phyloP scores from a whole-genome alignment of 2,329 filamentous ascomycete genomes.

The Colletotrichum sansevieriae region DNA sequence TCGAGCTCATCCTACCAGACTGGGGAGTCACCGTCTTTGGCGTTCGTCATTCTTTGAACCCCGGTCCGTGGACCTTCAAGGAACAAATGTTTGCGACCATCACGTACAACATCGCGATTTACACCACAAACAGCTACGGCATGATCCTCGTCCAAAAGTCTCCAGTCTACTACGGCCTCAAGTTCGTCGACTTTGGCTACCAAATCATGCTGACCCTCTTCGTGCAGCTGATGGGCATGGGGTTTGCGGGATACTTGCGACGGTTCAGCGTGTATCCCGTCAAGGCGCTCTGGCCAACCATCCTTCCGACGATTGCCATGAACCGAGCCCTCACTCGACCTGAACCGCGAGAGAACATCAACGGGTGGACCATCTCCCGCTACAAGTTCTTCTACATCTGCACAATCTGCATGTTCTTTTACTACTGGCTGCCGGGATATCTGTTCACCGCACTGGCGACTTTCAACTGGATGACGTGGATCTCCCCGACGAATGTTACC shows the following conservation, averaged over 20 bases:
- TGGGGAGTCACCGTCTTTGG: slow-evolving; percentile 57
- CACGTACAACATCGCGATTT: slow-evolving; percentile 53
- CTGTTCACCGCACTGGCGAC: slow-evolving; percentile 58
- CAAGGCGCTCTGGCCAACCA: slow-evolving; percentile 51
- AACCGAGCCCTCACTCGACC: slow-evolving; percentile 51
- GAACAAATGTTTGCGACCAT: slow-evolving; percentile 59
- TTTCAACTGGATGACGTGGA: slow-evolving; percentile 66
- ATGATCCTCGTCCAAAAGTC: slow-evolving; percentile 52
- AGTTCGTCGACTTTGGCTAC: slow-evolving; percentile 56
- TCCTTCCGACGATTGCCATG: slow-evolving; percentile 51
- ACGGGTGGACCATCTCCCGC: slow-evolving; percentile 60
- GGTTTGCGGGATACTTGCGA: slow-evolving; percentile 55
- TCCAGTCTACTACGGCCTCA: slow-evolving; percentile 56
- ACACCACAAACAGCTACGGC: slow-evolving; percentile 51
- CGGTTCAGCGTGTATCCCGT: slow-evolving; percentile 54
- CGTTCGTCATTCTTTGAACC: slow-evolving; percentile 52
- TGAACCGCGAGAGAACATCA: slow-evolving; percentile 52
- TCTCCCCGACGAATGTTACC: slow-evolving; percentile 59
- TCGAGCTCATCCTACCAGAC: slow-evolving; percentile 59
- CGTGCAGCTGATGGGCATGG: slow-evolving; percentile 59
- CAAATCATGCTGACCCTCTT: slow-evolving; percentile 55
- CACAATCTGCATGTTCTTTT: slow-evolving; percentile 56
- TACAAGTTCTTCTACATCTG: slow-evolving; percentile 58
- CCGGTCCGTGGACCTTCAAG: slow-evolving; percentile 57
- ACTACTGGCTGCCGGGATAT: slow-evolving; percentile 63